Conservation (phyloP, 2,329 filamentous ascomycete genomes). For the Cytospora paraplurivora region DNA sequence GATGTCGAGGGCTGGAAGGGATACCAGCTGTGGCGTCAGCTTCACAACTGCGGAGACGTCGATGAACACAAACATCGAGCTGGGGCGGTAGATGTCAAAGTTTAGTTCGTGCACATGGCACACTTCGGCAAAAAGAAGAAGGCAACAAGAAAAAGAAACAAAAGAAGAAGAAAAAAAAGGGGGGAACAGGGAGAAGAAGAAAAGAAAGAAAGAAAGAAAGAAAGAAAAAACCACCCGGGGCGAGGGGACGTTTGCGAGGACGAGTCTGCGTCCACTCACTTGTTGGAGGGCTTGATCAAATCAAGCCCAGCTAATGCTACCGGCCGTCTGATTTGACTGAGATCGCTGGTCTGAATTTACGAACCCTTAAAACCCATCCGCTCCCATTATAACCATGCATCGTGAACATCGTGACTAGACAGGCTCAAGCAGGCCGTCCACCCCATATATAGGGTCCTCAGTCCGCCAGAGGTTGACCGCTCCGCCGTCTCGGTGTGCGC, state of each 20-base stretch:
- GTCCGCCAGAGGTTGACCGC: conserved; percentile 12
- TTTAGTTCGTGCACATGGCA: no score
- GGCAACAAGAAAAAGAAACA: no score
- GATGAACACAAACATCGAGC: no score
- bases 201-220: no score
- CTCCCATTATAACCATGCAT: not conserved
- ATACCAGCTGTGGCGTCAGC: no score
- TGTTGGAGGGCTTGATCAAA: not conserved
- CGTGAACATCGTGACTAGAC: conserved; percentile 3
- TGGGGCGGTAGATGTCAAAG: no score
- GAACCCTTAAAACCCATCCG: not conserved
- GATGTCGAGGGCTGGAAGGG: no score
- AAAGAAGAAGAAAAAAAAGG: no score
- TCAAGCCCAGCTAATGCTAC: conserved; percentile 1
- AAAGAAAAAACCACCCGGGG: no score
- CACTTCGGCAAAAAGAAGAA: no score
- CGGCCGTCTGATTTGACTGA: not conserved
- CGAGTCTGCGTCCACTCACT: not conserved
- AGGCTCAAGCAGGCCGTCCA: not conserved
- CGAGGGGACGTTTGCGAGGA: not conserved
- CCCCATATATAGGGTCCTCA: not conserved
- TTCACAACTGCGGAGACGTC: no score
- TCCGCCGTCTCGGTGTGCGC: conserved; percentile 28
- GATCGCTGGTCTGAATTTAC: conserved; percentile 16
- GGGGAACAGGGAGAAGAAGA: no score